phyloP scores from a whole-genome alignment of 768 basidiomycete genomes.

The Trametes elegans region DNA sequence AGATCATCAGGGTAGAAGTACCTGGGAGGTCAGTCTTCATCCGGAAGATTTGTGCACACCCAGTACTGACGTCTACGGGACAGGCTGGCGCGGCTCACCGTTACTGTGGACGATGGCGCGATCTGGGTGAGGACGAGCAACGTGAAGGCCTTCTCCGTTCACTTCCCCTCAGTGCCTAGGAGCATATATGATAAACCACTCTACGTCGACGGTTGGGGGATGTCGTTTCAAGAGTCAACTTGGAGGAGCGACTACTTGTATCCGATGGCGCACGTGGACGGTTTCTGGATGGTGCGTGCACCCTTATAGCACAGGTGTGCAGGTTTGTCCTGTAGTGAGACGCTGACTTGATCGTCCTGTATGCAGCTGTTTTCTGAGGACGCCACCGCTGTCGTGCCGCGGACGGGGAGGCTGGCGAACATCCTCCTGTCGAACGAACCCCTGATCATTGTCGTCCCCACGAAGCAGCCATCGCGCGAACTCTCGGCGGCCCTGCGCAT shows the following conservation, averaged over 20 bases:
- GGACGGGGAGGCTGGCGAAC: constrained; percentile 60
- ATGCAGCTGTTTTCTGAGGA: constrained; percentile 8
- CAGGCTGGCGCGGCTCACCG: constrained; percentile 41
- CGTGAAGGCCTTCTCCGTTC: constrained; percentile 25
- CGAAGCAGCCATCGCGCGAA: constrained; percentile 30
- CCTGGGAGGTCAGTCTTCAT: constrained; percentile 58
- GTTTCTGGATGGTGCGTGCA: constrained; percentile 9
- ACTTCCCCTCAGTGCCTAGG: neutral
- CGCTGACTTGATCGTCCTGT: neutral
- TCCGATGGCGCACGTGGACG: neutral
- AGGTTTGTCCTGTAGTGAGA: neutral
- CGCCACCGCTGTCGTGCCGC: constrained; percentile 5
- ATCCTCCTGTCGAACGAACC: constrained; percentile 56
- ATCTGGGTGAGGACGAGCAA: constrained; percentile 27
- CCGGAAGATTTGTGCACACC: neutral
- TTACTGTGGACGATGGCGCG: constrained; percentile 15
- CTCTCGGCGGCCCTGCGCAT: constrained; percentile 61
- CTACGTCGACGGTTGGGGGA: constrained; percentile 7
- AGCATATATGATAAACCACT: neutral
- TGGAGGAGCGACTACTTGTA: neutral
- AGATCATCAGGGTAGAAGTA: constrained; percentile 51
- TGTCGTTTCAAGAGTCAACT: constrained; percentile 1
- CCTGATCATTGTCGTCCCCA: constrained; percentile 54
- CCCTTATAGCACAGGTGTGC: no score
- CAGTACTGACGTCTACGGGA: neutral